Conservation (phyloP, 1,284 basidiomycete species). For the Cutaneotrichosporon sp. region DNA sequence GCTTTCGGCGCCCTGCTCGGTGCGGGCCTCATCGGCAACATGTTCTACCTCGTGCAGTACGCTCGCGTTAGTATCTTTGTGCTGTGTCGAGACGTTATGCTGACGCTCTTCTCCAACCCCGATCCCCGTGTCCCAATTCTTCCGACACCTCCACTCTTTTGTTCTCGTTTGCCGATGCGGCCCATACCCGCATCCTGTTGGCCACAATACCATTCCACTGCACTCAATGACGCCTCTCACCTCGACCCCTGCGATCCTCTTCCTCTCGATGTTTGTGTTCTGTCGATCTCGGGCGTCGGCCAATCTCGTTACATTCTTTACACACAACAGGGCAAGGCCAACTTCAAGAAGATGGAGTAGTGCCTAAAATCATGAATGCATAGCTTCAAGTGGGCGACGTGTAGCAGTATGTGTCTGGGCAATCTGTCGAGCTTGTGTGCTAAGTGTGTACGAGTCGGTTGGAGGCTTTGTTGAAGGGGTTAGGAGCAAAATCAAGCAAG, state of each 20-base stretch:
- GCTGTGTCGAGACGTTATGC: not conserved
- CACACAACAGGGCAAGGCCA: conserved; percentile 24
- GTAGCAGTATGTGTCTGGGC: not conserved
- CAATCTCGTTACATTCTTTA: not conserved
- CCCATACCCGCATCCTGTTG: not conserved
- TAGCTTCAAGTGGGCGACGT: conserved; percentile 13
- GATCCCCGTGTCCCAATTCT: not conserved
- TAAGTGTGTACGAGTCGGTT: too few species aligned
- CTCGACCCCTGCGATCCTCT: not conserved
- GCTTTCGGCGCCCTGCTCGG: conserved; percentile 48
- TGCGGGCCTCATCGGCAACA: conserved; percentile 39
- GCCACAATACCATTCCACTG: not conserved
- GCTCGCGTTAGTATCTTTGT: conserved; percentile 37
- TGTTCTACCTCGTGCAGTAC: conserved; percentile 48
- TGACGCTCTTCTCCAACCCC: conserved; percentile 13
- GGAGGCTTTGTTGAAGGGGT: too few species aligned
- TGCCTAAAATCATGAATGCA: conserved; percentile 23
- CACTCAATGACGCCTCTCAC: not conserved
- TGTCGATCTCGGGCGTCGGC: not conserved
- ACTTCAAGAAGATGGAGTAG: conserved; percentile 12
- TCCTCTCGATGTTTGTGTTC: not conserved
- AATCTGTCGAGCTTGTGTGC: too few species aligned
- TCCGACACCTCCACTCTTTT: conserved; percentile 4
- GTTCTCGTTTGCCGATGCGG: not conserved
- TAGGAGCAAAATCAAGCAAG: too few species aligned